Evolutionary conservation across 805 yeast species (phyloP), one percentile per base, ranked within the genome.

Genomic region (Clavispora phyllophila): DNA sequence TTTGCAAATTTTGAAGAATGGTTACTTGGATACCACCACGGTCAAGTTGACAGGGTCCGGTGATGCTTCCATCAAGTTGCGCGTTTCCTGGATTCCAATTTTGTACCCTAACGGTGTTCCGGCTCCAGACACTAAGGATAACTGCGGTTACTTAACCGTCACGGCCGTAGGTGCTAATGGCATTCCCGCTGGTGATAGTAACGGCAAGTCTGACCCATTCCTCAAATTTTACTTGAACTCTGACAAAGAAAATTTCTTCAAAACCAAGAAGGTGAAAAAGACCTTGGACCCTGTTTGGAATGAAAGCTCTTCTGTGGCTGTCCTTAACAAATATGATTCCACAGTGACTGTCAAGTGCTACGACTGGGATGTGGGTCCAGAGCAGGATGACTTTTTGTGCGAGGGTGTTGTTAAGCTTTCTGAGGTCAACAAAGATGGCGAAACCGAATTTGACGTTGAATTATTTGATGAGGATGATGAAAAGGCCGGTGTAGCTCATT

Each of bases 281-380:
- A 88, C 96, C 0, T 72, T 93, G 53, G 77, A 85, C 45, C 99
- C 99, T n/a, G 76, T 68, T 2, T 93, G 91, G 89, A 83, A 90
- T 60, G 96, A 89, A 68, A 60, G 65, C 14, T 75, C 80, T 35
- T 62, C 72, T 12, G 68, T 81, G 31, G 75, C 74, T 27, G 68
- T 89, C 20, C 57, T 70, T 19, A 83, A 84, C 60, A 76, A 87
- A 58, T 79, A 74, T 43, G 79, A 79, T 54, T 79, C 86, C 9
- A 60, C 62, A 3, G 59, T 90, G 40, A 68, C 66, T 43, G 70
- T 87, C 42, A 76, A 72, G 43, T 78, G 86, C 13, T 73, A 59
- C 57, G 99, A 93, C 61, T 91, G 97, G 96, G 99, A 93, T 64
- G 79, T 91, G 50, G 96, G 96, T 51, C 81, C 87, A 36, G 88